Evolutionary conservation across 257 asterid species (phyloP).

Genomic region (Mitragyna speciosa): DNA sequence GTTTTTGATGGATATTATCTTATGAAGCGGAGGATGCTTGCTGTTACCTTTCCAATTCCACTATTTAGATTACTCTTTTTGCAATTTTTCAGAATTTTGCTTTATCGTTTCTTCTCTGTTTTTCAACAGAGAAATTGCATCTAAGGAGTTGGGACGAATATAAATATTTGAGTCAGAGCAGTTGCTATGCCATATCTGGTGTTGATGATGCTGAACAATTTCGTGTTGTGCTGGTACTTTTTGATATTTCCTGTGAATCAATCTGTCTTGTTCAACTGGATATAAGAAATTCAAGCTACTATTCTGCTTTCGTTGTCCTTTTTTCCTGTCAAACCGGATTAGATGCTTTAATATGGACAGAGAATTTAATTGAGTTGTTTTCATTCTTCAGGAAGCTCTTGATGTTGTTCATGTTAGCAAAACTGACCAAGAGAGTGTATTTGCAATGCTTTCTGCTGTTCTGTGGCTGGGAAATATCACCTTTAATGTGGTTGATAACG

Average conservation of each 20-base stretch:
- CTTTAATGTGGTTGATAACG: conserved; percentile 70
- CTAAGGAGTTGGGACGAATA: conserved; percentile 70
- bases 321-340: not conserved
- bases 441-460: conserved; percentile 96
- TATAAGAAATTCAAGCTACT: not conserved
- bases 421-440: conserved; percentile 88
- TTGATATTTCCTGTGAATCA: not conserved
- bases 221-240: conserved; percentile 61
- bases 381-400: conserved; percentile 78
- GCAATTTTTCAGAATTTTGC: not conserved
- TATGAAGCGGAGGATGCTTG: not conserved
- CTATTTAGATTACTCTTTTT: not conserved
- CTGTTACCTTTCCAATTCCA: not conserved
- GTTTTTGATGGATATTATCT: not conserved
- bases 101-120: conserved; percentile 1
- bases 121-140: conserved; percentile 67
- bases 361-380: conserved; percentile 21
- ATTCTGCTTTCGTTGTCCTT: not conserved
- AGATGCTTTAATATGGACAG: not conserved
- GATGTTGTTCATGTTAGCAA: conserved; percentile 86
- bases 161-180: conserved; percentile 83
- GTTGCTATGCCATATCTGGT: conserved; percentile 71
- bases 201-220: conserved; percentile 96
- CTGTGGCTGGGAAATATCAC: conserved; percentile 92
- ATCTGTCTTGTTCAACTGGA: conserved; percentile 2